Conservation (phyloP, 139 green algal genomes). For the Axilococcus clingmanii region DNA sequence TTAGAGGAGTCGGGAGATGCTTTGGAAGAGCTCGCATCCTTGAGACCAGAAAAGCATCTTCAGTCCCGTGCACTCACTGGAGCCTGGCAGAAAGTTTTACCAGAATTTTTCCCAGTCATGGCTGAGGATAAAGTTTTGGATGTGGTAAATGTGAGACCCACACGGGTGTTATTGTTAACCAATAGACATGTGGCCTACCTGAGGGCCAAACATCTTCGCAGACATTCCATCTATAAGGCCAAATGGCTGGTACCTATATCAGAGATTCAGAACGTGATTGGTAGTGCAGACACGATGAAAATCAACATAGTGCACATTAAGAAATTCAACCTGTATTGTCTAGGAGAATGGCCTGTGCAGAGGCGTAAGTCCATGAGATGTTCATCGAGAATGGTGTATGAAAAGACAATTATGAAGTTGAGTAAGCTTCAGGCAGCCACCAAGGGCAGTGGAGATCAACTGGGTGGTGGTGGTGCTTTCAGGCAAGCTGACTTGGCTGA, state of each 20-base stretch:
- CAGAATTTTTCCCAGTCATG: constrained; percentile 41
- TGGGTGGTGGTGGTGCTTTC: constrained; percentile 4
- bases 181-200: constrained; percentile 61
- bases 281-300: constrained; percentile 30
- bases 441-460: constrained; percentile 3
- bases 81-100: constrained; percentile 55
- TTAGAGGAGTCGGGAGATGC: constrained; percentile 22
- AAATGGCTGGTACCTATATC: constrained; percentile 35
- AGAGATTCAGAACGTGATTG: constrained; percentile 38
- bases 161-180: constrained; percentile 64
- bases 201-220: constrained; percentile 8
- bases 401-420: constrained; percentile 25
- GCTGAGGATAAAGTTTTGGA: constrained; percentile 27
- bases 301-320: constrained; percentile 35
- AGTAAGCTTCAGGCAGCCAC: constrained; percentile 18
- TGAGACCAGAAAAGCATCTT: constrained; percentile 11
- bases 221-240: constrained; percentile 32
- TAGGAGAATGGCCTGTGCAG: constrained; percentile 39
- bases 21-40: constrained; percentile 9
- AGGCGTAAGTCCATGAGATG: constrained; percentile 34
- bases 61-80: constrained; percentile 20
- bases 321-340: constrained; percentile 21
- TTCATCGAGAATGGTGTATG: constrained; percentile 17
- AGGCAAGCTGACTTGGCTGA: background rate
- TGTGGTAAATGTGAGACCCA: constrained; percentile 45